Percentiles rank a stretch among this genome's conserved stretches.
These are phyloP conservation scores for Fraxinus excelsior DNA, from an alignment of 257 asterid species.

Conservation along the genomic window DNA sequence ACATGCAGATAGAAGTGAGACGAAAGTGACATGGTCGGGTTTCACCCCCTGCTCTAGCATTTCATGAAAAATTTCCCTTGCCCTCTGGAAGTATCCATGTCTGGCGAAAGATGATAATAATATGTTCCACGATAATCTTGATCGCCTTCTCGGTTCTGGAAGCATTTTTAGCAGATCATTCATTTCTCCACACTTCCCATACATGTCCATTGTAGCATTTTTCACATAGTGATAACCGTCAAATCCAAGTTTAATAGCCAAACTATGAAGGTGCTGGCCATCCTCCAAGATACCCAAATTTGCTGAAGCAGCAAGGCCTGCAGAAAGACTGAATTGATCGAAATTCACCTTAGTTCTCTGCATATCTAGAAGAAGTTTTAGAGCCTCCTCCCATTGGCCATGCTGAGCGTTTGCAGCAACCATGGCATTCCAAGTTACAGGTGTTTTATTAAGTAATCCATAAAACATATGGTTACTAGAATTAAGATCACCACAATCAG, in stretches of 20 bases:
- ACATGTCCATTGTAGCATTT: slow-evolving; percentile 81
- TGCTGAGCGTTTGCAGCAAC: slow-evolving; percentile 74
- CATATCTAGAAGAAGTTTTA: slow-evolving; percentile 71
- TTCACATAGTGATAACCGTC: slow-evolving; percentile 51
- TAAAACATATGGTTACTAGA: slow-evolving; percentile 63
- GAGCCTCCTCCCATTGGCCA: slow-evolving; percentile 79
- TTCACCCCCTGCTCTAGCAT: slow-evolving; percentile 58
- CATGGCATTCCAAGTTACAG: slow-evolving; percentile 80
- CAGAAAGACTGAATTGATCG: slow-evolving; percentile 82
- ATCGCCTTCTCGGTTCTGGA: slow-evolving; percentile 55
- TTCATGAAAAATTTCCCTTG: slow-evolving; percentile 60
- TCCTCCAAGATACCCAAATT: slow-evolving; percentile 71
- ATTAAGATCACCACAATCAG: slow-evolving; percentile 72
- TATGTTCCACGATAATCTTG: slow-evolving; percentile 75
- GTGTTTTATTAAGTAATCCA: slow-evolving; percentile 40
- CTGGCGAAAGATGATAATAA: slow-evolving; percentile 70
- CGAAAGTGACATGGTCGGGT: slow-evolving; percentile 85
- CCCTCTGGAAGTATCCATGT: slow-evolving; percentile 64
- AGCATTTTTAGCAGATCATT: slow-evolving; percentile 56
- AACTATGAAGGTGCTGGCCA: slow-evolving; percentile 69
- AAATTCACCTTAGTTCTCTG: slow-evolving; percentile 68
- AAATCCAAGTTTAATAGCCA: slow-evolving; percentile 70
- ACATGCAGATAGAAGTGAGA: slow-evolving; percentile 85
- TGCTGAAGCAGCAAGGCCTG: slow-evolving; percentile 71
- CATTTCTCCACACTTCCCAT: slow-evolving; percentile 84